These are phyloP conservation scores for Botrytis aclada DNA, from an alignment of 2,329 filamentous ascomycete species.

Conservation along the genomic window DNA sequence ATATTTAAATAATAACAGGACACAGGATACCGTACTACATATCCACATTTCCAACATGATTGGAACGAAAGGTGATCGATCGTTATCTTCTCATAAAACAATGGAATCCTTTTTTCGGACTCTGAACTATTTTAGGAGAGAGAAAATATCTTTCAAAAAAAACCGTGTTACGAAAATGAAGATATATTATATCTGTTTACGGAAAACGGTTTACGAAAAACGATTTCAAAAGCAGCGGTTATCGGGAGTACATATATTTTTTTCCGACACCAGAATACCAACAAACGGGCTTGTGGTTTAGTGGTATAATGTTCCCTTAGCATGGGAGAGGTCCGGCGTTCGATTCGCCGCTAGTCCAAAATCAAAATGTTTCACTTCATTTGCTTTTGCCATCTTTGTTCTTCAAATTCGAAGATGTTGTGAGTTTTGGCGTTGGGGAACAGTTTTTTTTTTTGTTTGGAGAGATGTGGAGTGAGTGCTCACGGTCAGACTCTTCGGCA, in stretches of 20 bases:
- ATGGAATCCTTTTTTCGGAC: background rate
- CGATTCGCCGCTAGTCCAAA: background rate
- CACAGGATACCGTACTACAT: background rate
- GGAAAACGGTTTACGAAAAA: too few species aligned
- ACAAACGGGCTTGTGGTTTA: background rate
- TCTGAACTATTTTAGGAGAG: background rate
- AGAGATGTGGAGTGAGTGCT: background rate
- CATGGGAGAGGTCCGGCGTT: background rate
- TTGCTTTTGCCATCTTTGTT: background rate
- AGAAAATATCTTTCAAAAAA: background rate
- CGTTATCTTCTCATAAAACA: background rate
- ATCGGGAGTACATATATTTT: too few species aligned
- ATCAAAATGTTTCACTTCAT: fast-evolving
- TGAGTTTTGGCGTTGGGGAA: background rate
- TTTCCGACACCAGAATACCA: too few species aligned
- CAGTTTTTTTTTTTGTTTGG: background rate
- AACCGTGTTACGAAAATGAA: too few species aligned
- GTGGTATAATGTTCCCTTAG: background rate
- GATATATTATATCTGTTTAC: too few species aligned
- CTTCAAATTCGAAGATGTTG: background rate
- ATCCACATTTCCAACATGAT: background rate
- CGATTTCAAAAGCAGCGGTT: too few species aligned
- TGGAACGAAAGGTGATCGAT: background rate
- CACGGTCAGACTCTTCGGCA: background rate
- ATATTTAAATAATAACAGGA: background rate